Percentiles rank a stretch among this genome's conserved stretches.
phyloP scores from a whole-genome alignment of 306 rosid genomes.

The Citrullus mucosospermus region DNA sequence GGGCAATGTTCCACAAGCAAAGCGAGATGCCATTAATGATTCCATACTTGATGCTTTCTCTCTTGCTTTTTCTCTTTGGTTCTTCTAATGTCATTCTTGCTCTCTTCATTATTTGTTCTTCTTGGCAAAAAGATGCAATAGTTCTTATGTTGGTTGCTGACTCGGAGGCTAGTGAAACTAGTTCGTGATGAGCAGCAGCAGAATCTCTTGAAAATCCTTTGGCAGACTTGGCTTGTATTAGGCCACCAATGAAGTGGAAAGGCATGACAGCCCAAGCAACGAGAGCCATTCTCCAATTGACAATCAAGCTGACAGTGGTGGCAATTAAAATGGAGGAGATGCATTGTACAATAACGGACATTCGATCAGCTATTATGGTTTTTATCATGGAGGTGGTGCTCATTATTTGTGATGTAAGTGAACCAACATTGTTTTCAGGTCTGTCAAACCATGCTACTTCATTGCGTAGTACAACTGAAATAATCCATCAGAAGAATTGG shows the following conservation, averaged over 20 bases:
- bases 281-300: conserved; percentile 81
- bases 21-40: conserved; percentile 68
- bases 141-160: conserved; percentile 76
- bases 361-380: conserved; percentile 67
- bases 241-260: conserved; percentile 92
- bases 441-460: conserved; percentile 88
- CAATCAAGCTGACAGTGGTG: conserved; percentile 57
- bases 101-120: conserved; percentile 49
- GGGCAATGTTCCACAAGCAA: conserved; percentile 88
- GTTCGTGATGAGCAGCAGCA: conserved; percentile 54
- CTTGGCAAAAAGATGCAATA: conserved; percentile 76
- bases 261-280: conserved; percentile 99
- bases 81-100: conserved; percentile 45
- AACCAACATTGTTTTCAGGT: conserved; percentile 58
- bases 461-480: conserved; percentile 53
- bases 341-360: conserved; percentile 82
- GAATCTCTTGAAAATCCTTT: conserved; percentile 79
- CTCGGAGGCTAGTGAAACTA: conserved; percentile 64
- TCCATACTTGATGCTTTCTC: conserved; percentile 62
- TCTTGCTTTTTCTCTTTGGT: conserved; percentile 52
- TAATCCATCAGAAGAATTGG: background rate
- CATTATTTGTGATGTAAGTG: conserved; percentile 63
- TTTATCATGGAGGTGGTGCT: conserved; percentile 72
- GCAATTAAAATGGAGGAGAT: conserved; percentile 79
- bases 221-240: conserved; percentile 82